Evolutionary conservation across 768 basidiomycete genomes (phyloP).

Genomic region (Terana coerulea): DNA sequence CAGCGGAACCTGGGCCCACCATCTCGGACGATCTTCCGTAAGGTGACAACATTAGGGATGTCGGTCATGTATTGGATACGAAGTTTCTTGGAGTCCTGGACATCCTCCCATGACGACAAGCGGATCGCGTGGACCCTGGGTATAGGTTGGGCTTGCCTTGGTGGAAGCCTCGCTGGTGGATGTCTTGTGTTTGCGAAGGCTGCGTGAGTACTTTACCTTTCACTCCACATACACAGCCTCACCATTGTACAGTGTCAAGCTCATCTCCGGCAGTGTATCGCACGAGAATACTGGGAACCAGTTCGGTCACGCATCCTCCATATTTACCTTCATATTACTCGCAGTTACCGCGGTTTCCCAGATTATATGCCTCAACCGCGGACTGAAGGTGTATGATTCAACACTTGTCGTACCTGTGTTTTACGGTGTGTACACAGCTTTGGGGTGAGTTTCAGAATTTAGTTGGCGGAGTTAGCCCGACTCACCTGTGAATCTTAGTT

Average conservation of each 20-base stretch:
- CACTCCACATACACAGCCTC: constrained; percentile 5
- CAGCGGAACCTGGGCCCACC: constrained; percentile 18
- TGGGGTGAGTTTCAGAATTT: constrained; percentile 46
- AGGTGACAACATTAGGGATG: constrained; percentile 39
- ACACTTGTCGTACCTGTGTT: constrained; percentile 93
- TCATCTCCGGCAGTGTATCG: constrained; percentile 72
- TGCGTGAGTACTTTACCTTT: constrained; percentile 44
- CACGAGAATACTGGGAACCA: constrained; percentile 83
- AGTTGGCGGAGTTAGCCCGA: too few relatives aligned
- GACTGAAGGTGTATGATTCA: constrained; percentile 85
- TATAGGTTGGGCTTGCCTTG: constrained; percentile 91
- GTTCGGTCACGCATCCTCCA: constrained; percentile 76
- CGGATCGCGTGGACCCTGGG: constrained; percentile 88
- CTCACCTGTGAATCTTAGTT: constrained; percentile 43
- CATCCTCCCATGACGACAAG: constrained; percentile 76
- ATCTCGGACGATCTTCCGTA: constrained; percentile 28
- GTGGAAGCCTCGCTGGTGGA: constrained; percentile 86
- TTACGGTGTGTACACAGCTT: constrained; percentile 87
- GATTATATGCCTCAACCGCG: constrained; percentile 89
- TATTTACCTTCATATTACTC: constrained; percentile 60
- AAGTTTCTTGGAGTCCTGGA: constrained; percentile 69
- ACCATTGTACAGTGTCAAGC: constrained; percentile 55
- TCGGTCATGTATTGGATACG: constrained; percentile 49
- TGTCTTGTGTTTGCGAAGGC: constrained; percentile 84
- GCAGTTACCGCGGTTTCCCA: constrained; percentile 79